A percentile compares a stretch with the other conserved stretches of the same genome.
Evolutionary conservation across 176 grass and related monocot species (phyloP).

Genomic region (Echinochloa phyllopogon): DNA sequence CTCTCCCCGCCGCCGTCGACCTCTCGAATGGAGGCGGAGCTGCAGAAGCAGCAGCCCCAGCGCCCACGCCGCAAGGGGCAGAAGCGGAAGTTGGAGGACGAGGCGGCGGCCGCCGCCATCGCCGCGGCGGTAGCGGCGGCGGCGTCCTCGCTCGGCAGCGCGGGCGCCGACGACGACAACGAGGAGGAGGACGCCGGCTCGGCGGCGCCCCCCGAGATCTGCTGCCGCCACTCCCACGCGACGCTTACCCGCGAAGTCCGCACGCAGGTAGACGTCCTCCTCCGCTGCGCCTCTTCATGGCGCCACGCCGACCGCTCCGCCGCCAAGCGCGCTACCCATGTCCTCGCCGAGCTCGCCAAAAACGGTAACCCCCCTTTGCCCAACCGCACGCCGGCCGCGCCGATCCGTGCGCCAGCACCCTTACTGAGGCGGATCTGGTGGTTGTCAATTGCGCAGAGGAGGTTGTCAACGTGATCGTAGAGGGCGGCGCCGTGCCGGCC

Average conservation of each 20-base stretch:
- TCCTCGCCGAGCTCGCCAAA: constrained; percentile 90
- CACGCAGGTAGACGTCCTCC: constrained; percentile 82
- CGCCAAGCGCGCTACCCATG: constrained; percentile 84
- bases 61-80: constrained; percentile 73
- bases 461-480: constrained; percentile 90
- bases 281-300: constrained; percentile 76
- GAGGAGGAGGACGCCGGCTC: constrained; percentile 64
- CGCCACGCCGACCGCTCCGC: constrained; percentile 72
- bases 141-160: constrained; percentile 53
- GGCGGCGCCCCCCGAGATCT: constrained; percentile 65
- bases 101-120: constrained; percentile 48
- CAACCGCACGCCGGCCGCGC: constrained; percentile 2
- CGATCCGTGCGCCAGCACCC: constrained; percentile 31
- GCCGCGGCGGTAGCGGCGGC: background rate
- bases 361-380: constrained; percentile 61
- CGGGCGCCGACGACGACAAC: constrained; percentile 40
- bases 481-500: constrained; percentile 85
- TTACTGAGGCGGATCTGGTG: constrained; percentile 58
- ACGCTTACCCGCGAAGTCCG: constrained; percentile 73
- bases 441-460: constrained; percentile 64
- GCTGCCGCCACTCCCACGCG: constrained; percentile 65
- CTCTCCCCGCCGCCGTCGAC: constrained; percentile 49
- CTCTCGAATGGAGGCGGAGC: constrained; percentile 80
- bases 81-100: constrained; percentile 83
- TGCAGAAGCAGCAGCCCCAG: constrained; percentile 48